Percentiles rank a stretch among this genome's conserved stretches.
Evolutionary conservation across 106 monocot genomes (phyloP).

Genomic region (Dendrobium nobile): DNA sequence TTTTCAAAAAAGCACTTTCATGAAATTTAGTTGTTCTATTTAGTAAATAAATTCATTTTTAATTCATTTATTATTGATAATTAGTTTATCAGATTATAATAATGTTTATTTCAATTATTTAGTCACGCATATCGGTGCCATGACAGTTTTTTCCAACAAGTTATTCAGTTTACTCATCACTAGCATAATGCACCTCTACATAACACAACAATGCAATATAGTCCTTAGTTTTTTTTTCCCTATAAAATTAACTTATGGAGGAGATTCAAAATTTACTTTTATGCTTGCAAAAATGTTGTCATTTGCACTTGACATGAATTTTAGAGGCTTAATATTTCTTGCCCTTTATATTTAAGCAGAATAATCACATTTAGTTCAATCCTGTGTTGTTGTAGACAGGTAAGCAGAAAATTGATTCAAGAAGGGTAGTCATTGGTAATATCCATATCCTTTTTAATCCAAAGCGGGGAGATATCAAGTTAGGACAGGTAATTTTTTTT

Average conservation of each 20-base stretch:
- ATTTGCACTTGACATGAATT: background rate
- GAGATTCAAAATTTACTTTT: no score
- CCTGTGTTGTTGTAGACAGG: background rate
- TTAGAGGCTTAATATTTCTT: background rate
- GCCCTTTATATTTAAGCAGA: background rate
- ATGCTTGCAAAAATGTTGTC: background rate
- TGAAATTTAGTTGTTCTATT: background rate
- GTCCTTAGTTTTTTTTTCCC: no score
- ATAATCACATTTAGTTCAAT: background rate
- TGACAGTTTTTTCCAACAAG: background rate
- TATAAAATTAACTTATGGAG: no score
- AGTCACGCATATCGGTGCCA: background rate
- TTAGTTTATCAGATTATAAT: background rate
- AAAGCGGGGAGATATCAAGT: constrained; percentile 75
- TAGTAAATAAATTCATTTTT: background rate
- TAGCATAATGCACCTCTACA: background rate
- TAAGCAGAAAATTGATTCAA: background rate
- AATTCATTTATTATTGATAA: background rate
- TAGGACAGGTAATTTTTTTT: constrained; percentile 51
- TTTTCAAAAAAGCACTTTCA: background rate
- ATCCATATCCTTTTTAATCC: constrained; percentile 72
- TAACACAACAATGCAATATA: no score
- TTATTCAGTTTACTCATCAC: background rate
- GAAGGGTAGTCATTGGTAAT: constrained; percentile 56
- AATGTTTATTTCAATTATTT: background rate